Percentiles rank a stretch among this genome's conserved stretches.
Evolutionary conservation across 129 eudicot genomes (phyloP).

Genomic region (Flaveria brownii): DNA sequence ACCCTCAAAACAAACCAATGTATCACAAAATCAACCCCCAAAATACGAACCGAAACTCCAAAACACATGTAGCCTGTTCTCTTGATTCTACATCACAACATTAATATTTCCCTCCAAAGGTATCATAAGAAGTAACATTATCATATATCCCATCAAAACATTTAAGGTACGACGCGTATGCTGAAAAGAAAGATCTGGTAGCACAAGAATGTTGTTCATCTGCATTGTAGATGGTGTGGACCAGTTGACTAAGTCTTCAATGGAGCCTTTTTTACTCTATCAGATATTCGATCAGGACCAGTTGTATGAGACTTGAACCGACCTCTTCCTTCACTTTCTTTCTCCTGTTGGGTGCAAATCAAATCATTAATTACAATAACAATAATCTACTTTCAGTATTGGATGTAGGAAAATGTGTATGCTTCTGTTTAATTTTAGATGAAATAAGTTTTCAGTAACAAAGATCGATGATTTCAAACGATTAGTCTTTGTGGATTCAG

Average conservation of each 20-base stretch:
- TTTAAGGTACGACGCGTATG: neutral
- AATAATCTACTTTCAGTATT: neutral
- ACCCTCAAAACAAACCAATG: neutral
- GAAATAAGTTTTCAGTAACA: neutral
- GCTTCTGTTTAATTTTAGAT: neutral
- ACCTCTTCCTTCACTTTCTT: constrained; percentile 86
- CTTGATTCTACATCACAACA: constrained; percentile 16
- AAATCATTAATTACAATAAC: neutral
- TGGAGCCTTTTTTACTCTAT: constrained; percentile 98
- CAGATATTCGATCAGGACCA: constrained; percentile 85
- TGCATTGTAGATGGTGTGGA: neutral
- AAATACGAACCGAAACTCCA: constrained; percentile 18
- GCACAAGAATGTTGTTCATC: constrained; percentile 40
- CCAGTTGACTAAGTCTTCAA: constrained; percentile 50
- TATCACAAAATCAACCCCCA: neutral
- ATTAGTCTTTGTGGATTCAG: neutral
- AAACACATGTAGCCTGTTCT: constrained; percentile 9
- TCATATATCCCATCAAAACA: constrained; percentile 17
- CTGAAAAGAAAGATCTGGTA: constrained; percentile 44
- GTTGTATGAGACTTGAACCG: constrained; percentile 94
- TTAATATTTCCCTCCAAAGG: neutral
- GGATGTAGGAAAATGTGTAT: neutral
- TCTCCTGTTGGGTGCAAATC: constrained; percentile 56
- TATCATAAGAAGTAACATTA: neutral
- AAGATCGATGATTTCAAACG: neutral